phyloP scores from a whole-genome alignment of 768 basidiomycete genomes.

The Sarcodon aspratus region DNA sequence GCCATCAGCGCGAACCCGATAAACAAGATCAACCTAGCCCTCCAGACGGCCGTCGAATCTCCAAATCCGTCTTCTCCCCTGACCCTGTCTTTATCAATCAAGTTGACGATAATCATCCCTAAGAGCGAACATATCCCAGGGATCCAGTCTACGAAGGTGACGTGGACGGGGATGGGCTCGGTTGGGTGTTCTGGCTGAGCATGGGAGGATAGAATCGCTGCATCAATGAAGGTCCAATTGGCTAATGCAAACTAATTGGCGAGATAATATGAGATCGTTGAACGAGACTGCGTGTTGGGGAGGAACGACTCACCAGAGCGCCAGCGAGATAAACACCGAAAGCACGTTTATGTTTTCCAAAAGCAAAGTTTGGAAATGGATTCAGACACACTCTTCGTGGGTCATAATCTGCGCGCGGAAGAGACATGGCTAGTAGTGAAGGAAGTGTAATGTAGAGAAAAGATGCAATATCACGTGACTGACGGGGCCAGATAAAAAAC shows the following conservation, averaged over 20 bases:
- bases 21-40: conserved; percentile 83
- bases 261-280: conserved; percentile 2
- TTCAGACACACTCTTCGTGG: conserved; percentile 82
- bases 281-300: not conserved
- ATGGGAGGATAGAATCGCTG: conserved; percentile 81
- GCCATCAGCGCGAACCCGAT: conserved; percentile 97
- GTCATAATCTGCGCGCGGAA: conserved; percentile 70
- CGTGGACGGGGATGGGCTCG: conserved; percentile 65
- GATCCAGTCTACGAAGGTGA: conserved; percentile 95
- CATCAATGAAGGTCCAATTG: conserved; percentile 93
- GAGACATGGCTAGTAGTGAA: conserved; percentile 31
- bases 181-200: conserved; percentile 59
- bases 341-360: conserved; percentile 64
- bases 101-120: conserved; percentile 85
- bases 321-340: conserved; percentile 89
- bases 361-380: conserved; percentile 64
- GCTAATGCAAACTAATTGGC: conserved; percentile 75
- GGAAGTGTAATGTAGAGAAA: not conserved
- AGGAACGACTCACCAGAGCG: conserved; percentile 62
- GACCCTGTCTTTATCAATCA: conserved; percentile 91
- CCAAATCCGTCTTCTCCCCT: conserved; percentile 71
- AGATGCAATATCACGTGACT: not conserved
- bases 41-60: conserved; percentile 80
- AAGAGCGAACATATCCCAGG: conserved; percentile 88
- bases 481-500: not conserved